Evolutionary conservation across 2,329 filamentous ascomycete species (phyloP), one percentile per base, ranked within the genome.

Genomic region (Stenocarpella maydis): DNA sequence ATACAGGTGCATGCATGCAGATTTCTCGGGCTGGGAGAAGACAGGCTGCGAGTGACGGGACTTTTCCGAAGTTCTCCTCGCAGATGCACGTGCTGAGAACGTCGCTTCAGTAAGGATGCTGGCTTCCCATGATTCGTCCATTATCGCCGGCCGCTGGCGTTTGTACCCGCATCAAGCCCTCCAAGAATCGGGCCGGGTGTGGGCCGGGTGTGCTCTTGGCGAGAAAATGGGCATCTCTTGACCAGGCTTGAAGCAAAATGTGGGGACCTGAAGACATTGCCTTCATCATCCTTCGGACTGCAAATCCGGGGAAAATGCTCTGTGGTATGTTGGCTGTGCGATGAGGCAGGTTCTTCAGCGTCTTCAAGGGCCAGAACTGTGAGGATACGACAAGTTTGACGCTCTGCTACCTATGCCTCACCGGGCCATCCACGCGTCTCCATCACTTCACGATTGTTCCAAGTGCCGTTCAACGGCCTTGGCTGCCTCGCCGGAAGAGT

Each of bases 141-240:
- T 63, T 37, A 49, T 63, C 58, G 43, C 58, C 41, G 28, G 41
- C 12, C 43, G 14, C 4, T 63, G 12, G 41, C 43, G 34, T 26
- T 4, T 61, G 28, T 61, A 47, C 55, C 55, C 55, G 58, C 58
- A 63, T 24, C 58, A 21, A 37, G 26, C 7, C 7, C 24, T 19
- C 43, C 2, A 19, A 49, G 43, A 63, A 26, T 63, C 58, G 58
- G 58, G 28, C 58, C 58, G 58, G 58, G 41, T 49, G 43, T 63
- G 43, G 58, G 28, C 43, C 58, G 43, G 6, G 43, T 26, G 34
- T 31, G 43, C 28, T 63, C 58, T 63, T 63, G 58, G 58, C 58
- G 43, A 37, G n/a, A 37, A 63, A 63, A 63, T 63, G 37, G 58
- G 58, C 58, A 63, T 63, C 41, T 49, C 58, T 63, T 63, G 58